Evolutionary conservation across 495 filamentous ascomycete genomes (phyloP), one percentile per base, ranked within the genome.

Genomic region (Penicillium flavigenum): DNA sequence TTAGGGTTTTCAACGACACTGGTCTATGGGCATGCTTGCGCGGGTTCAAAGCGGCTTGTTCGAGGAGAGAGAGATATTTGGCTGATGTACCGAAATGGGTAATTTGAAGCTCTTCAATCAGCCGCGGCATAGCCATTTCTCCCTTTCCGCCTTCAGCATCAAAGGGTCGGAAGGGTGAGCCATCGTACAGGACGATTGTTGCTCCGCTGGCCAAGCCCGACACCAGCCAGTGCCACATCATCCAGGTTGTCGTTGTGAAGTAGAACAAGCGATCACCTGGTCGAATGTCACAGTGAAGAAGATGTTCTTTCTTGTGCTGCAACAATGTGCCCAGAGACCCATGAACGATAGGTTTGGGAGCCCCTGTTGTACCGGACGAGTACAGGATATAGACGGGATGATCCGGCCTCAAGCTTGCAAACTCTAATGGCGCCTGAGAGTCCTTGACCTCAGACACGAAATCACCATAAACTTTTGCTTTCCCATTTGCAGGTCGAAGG

Each of bases 161-260:
- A 1, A 84, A 71, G 9, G 83, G 82, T 60, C 85, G 77, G 79
- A 96, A 96, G 17, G 92, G 92, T 0, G 89, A 94, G 31, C 92
- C 92, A 59, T 94, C 88, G 70, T 97, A 97, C 4, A 96, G 79
- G 20, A 96, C 81, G 41, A 96, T 78, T 1, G 90, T 92, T 7
- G 88, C 81, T 54, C 91, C 92, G 51, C 82, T 85, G 11, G 90
- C 87, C 9, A 96, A 81, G 0, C 83, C 90, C 5, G 89, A 92
- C 19, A 96, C 84, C 43, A 91, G 84, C 92, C 92, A 96, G 69
- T 96, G 92, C 88, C 91, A 94, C 92, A 96, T 96, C 91, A 96
- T 94, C 91, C 88, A 94, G 4, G 92, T 95, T 29, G 84, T 86
- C 3, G 92, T 96, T 2, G 92, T 96, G 67, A 90, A 96, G 73